Percentiles rank a stretch among this genome's conserved stretches.
Evolutionary conservation across 225 moss, liverwort and hornwort species (phyloP).

Genomic region (Lunularia cruciata): DNA sequence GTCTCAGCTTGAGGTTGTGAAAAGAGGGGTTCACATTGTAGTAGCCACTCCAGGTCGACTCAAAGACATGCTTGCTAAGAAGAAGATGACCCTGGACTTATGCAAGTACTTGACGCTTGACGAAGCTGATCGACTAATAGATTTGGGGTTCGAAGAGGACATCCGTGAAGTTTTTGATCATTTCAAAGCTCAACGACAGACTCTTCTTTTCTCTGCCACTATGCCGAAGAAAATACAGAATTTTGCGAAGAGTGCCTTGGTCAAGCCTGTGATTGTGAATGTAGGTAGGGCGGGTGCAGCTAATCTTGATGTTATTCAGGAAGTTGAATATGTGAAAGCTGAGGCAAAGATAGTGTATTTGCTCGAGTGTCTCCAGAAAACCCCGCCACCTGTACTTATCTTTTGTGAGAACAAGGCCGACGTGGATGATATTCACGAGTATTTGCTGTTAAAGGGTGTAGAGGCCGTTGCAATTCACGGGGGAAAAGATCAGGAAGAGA

Average conservation of each 20-base stretch:
- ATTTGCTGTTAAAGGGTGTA: slow-evolving; percentile 51
- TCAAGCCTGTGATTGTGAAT: slow-evolving; percentile 53
- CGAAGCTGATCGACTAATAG: slow-evolving; percentile 54
- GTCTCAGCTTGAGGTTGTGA: slow-evolving; percentile 52
- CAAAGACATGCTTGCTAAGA: slow-evolving; percentile 54
- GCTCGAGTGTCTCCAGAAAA: slow-evolving; percentile 55
- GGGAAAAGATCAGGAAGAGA: slow-evolving; percentile 55
- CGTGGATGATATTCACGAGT: slow-evolving; percentile 56
- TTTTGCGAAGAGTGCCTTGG: slow-evolving; percentile 52
- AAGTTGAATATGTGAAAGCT: slow-evolving; percentile 55
- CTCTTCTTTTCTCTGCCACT: slow-evolving; percentile 51
- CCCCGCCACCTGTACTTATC: slow-evolving; percentile 50
- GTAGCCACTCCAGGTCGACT: slow-evolving; percentile 55
- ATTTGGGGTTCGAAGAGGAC: slow-evolving; percentile 57
- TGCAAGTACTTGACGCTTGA: slow-evolving; percentile 51
- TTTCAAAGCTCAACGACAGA: slow-evolving; percentile 54
- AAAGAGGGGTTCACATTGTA: slow-evolving; percentile 55
- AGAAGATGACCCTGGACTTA: slow-evolving; percentile 48
- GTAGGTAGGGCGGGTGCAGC: slow-evolving; percentile 54
- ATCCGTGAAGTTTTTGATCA: slow-evolving; percentile 60
- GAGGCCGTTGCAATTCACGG: slow-evolving; percentile 56
- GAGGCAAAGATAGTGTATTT: slow-evolving; percentile 57
- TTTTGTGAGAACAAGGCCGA: slow-evolving; percentile 59
- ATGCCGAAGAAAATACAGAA: slow-evolving; percentile 58
- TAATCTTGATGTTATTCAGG: slow-evolving; percentile 55